Evolutionary conservation across 2,329 filamentous ascomycete species (phyloP).

Genomic region (Aspergillus versicolor): DNA sequence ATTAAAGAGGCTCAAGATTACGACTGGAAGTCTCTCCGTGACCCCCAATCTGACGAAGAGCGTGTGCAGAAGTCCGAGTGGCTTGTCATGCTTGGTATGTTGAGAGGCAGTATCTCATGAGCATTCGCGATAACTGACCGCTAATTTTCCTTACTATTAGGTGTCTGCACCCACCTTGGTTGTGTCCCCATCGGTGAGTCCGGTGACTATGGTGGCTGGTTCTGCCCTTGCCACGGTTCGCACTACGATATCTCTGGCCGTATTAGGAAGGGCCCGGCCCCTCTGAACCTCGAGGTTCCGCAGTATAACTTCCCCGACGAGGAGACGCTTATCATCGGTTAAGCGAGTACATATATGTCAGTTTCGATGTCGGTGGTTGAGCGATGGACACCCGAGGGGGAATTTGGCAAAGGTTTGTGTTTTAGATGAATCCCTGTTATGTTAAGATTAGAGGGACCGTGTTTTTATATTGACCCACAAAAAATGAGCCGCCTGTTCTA

Average conservation of each 20-base stretch:
- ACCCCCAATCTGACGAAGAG: constrained; percentile 86
- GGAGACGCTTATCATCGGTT: constrained; percentile 87
- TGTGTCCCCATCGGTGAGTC: constrained; percentile 99
- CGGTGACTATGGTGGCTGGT: constrained; percentile 98
- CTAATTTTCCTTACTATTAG: constrained; percentile 43
- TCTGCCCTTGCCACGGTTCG: constrained; percentile 99
- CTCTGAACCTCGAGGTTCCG: constrained; percentile 95
- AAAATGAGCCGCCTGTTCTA: constrained; percentile 32
- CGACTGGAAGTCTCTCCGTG: constrained; percentile 78
- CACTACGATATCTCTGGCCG: constrained; percentile 99
- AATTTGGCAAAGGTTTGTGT: constrained; percentile 21
- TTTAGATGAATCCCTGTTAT: constrained; percentile 35
- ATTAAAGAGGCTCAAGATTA: constrained; percentile 92
- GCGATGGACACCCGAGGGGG: constrained; percentile 8
- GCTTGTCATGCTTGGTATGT: constrained; percentile 93
- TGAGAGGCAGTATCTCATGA: constrained; percentile 1
- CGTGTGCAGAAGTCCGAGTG: constrained; percentile 98
- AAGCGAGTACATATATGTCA: constrained; percentile 41
- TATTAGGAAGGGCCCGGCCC: constrained; percentile 94
- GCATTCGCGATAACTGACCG: not conserved
- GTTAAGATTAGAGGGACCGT: constrained; percentile 39
- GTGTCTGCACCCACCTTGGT: constrained; percentile 98
- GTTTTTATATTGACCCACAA: constrained; percentile 40
- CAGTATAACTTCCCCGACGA: constrained; percentile 91
- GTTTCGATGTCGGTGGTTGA: constrained; percentile 4